phyloP scores from a whole-genome alignment of 208 protist species.

The Trypanosoma boissoni region DNA sequence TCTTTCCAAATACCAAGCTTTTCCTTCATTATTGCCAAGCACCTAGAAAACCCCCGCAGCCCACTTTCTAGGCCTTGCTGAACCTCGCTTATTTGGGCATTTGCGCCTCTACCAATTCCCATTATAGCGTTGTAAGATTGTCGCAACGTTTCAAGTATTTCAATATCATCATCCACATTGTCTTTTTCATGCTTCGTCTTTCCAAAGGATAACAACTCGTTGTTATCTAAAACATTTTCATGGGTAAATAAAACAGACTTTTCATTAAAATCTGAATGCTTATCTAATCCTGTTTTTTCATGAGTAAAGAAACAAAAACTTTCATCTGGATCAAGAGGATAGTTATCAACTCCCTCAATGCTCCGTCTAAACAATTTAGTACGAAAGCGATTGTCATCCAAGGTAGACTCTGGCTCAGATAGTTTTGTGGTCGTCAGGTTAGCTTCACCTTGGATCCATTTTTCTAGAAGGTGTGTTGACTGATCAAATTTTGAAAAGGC shows the following conservation, averaged over 20 bases:
- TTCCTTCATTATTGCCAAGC: slow-evolving; percentile 22
- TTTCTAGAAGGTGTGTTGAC: slow-evolving; percentile 14
- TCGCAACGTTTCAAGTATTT: slow-evolving; percentile 43
- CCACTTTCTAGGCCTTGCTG: slow-evolving; percentile 54
- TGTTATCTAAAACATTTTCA: slow-evolving; percentile 10
- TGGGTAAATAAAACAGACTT: background rate
- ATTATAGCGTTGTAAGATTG: slow-evolving; percentile 62
- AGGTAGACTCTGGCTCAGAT: background rate
- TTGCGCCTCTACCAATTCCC: slow-evolving; percentile 47
- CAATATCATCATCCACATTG: slow-evolving; percentile 36
- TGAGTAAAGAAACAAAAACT: slow-evolving; percentile 24
- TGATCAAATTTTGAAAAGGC: slow-evolving; percentile 24
- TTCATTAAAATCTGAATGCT: background rate
- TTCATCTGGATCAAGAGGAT: slow-evolving; percentile 30
- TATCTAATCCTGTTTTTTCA: background rate
- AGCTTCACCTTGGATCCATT: slow-evolving; percentile 26
- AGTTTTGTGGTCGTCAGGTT: background rate
- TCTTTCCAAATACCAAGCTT: slow-evolving; percentile 24
- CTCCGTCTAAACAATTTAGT: slow-evolving; percentile 11
- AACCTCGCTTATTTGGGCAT: slow-evolving; percentile 65
- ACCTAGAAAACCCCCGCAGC: slow-evolving; percentile 37
- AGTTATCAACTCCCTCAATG: slow-evolving; percentile 17
- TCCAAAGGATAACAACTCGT: slow-evolving; percentile 33
- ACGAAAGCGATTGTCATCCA: slow-evolving; percentile 1
- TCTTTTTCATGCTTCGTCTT: slow-evolving; percentile 37